These are phyloP conservation scores for Pichia rugopelliculosa DNA, from an alignment of 805 yeast species.

Conservation along the genomic window DNA sequence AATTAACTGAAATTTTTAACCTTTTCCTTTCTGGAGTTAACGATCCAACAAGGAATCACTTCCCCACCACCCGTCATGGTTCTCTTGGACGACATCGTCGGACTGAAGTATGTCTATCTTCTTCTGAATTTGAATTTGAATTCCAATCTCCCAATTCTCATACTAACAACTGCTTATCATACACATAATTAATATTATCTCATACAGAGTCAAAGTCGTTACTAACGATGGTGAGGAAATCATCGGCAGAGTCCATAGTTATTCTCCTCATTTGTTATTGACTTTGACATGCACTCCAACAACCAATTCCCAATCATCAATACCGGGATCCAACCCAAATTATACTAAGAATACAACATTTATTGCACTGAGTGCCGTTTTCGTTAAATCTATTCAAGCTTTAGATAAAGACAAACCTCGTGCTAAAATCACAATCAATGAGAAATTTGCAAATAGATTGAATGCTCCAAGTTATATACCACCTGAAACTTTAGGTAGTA, in stretches of 20 bases:
- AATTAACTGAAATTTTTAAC: too few species aligned
- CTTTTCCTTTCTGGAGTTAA: too few species aligned
- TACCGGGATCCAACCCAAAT: not conserved
- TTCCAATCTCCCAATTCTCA: not conserved
- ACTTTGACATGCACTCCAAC: slow-evolving; percentile 4
- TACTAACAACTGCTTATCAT: not conserved
- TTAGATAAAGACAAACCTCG: slow-evolving; percentile 33
- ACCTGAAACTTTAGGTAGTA: slow-evolving; percentile 13
- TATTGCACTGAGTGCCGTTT: slow-evolving; percentile 49
- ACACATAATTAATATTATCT: too few species aligned
- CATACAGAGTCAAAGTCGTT: slow-evolving; percentile 47
- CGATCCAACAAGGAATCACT: not conserved
- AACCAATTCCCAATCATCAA: slow-evolving; percentile 10
- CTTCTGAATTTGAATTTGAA: too few species aligned
- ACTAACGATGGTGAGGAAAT: slow-evolving; percentile 40
- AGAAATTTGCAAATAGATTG: slow-evolving; percentile 17
- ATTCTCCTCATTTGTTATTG: slow-evolving; percentile 42
- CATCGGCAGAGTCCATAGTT: slow-evolving; percentile 59
- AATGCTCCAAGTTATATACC: slow-evolving; percentile 19
- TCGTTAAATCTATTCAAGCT: slow-evolving; percentile 45
- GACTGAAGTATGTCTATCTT: slow-evolving; percentile 26
- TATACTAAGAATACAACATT: slow-evolving; percentile 22
- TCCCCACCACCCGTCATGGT: slow-evolving; percentile 20
- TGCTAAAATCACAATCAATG: slow-evolving; percentile 14
- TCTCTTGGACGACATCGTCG: slow-evolving; percentile 27